Percentiles rank a stretch among this genome's conserved stretches.
phyloP scores from a whole-genome alignment of 2,329 filamentous ascomycete genomes.

The Colletotrichum sp. region DNA sequence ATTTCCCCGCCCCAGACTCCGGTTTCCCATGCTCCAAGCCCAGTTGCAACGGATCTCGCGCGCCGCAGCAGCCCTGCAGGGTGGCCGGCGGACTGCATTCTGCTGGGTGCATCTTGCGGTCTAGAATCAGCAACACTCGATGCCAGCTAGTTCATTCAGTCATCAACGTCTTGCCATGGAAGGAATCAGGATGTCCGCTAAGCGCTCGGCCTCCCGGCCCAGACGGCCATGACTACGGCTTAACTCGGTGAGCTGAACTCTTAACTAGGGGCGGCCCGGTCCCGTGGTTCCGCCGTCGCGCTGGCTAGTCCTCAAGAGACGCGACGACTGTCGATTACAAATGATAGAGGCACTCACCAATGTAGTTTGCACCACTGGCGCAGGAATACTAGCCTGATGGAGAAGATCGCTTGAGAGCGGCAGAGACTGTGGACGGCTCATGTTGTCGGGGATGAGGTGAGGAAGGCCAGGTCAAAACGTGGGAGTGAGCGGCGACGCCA shows the following conservation, averaged over 20 bases:
- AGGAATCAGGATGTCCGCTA: background rate
- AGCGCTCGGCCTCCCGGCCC: background rate
- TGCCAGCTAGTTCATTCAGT: background rate
- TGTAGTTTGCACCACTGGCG: background rate
- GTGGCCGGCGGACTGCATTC: background rate
- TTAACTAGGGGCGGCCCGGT: slow-evolving; percentile 16
- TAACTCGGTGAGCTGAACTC: background rate
- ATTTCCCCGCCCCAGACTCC: background rate
- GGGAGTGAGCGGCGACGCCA: background rate
- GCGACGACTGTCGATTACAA: background rate
- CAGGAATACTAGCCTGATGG: background rate
- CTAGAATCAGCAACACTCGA: background rate
- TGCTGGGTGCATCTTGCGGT: background rate
- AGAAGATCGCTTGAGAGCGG: background rate
- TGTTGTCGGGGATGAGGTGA: background rate
- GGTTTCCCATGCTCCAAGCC: background rate
- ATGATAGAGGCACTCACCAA: background rate
- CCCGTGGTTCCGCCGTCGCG: background rate
- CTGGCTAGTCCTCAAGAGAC: background rate
- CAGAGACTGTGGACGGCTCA: background rate
- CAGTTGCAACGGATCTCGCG: background rate
- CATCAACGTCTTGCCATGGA: background rate
- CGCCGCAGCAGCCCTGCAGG: background rate
- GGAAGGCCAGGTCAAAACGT: background rate
- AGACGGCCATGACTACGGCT: background rate